Conservation (phyloP, 1,284 basidiomycete species). For the Trichosporon asahii region DNA sequence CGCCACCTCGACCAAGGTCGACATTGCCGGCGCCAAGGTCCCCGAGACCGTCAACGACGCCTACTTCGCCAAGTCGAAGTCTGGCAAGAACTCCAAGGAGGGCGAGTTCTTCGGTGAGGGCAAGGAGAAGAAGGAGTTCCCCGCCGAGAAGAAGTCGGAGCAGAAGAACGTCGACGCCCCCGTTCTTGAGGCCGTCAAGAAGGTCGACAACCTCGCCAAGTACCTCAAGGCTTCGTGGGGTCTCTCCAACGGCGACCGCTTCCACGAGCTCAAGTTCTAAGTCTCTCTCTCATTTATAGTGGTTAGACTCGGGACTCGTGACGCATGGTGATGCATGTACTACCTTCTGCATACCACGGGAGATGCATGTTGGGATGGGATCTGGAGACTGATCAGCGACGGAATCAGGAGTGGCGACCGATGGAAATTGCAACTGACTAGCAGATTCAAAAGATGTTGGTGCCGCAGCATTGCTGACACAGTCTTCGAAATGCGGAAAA, state of each 20-base stretch:
- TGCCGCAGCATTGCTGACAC: not conserved
- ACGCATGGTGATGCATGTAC: conserved; percentile 32
- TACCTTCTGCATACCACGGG: conserved; percentile 22
- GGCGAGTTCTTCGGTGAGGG: conserved; percentile 94
- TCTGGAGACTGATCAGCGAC: not conserved
- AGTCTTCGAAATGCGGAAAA: not conserved
- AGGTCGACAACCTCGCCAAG: conserved; percentile 86
- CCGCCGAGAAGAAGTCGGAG: conserved; percentile 83
- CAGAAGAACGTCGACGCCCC: conserved; percentile 86
- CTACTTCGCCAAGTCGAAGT: conserved; percentile 83
- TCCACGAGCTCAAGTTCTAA: conserved; percentile 55
- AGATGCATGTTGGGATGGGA: conserved; percentile 6
- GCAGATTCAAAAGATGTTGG: not conserved
- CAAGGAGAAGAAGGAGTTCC: conserved; percentile 81
- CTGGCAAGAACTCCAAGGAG: conserved; percentile 76
- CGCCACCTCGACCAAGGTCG: conserved; percentile 94
- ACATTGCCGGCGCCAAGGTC: conserved; percentile 67
- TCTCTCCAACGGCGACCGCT: conserved; percentile 76
- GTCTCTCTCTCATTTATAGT: conserved; percentile 13
- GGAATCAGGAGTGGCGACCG: not conserved
- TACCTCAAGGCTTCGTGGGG: conserved; percentile 94
- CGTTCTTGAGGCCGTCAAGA: conserved; percentile 82
- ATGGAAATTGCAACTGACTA: not conserved
- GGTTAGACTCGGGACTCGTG: conserved; percentile 12
- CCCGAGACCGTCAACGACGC: conserved; percentile 89